These are phyloP conservation scores for Neurospora sp. DNA, from an alignment of 495 filamentous ascomycete species.

Conservation along the genomic window DNA sequence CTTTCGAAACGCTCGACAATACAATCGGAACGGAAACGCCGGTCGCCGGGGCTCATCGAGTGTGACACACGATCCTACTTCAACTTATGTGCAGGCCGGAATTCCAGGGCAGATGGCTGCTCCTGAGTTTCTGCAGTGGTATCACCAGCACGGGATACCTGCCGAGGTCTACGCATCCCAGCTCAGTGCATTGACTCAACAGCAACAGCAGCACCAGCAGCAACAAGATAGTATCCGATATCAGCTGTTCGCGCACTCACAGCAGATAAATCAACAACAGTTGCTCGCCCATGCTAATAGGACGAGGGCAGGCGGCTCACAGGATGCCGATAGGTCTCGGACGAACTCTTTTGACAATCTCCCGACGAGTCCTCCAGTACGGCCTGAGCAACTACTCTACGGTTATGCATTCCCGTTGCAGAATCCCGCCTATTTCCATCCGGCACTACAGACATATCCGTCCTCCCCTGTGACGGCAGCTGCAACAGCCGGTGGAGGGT, in stretches of 20 bases:
- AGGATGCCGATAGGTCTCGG: conserved; percentile 35
- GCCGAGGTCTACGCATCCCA: conserved; percentile 35
- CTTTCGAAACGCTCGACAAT: conserved; percentile 47
- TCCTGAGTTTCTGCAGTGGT: conserved; percentile 33
- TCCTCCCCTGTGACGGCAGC: conserved; percentile 35
- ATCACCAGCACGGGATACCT: conserved; percentile 28
- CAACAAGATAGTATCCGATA: conserved; percentile 28
- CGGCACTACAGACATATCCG: conserved; percentile 32
- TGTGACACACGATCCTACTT: conserved; percentile 27
- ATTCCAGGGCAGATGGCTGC: conserved; percentile 17
- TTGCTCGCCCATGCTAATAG: conserved; percentile 35
- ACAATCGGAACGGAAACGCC: conserved; percentile 34
- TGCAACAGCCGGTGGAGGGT: conserved; percentile 21
- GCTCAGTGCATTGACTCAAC: conserved; percentile 25
- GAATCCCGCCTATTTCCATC: conserved; percentile 19
- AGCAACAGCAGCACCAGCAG: conserved; percentile 20
- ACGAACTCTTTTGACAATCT: conserved; percentile 45
- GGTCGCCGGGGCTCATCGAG: conserved; percentile 31
- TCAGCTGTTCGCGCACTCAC: conserved; percentile 39
- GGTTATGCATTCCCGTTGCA: conserved; percentile 17
- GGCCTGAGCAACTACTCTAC: conserved; percentile 36
- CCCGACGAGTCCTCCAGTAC: conserved; percentile 40
- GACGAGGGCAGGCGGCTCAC: conserved; percentile 25
- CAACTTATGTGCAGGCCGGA: conserved; percentile 9
- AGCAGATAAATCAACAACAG: conserved; percentile 34